These are phyloP conservation scores for Ascocoryne sarcoides DNA, from an alignment of 2,329 filamentous ascomycete species.

Conservation along the genomic window DNA sequence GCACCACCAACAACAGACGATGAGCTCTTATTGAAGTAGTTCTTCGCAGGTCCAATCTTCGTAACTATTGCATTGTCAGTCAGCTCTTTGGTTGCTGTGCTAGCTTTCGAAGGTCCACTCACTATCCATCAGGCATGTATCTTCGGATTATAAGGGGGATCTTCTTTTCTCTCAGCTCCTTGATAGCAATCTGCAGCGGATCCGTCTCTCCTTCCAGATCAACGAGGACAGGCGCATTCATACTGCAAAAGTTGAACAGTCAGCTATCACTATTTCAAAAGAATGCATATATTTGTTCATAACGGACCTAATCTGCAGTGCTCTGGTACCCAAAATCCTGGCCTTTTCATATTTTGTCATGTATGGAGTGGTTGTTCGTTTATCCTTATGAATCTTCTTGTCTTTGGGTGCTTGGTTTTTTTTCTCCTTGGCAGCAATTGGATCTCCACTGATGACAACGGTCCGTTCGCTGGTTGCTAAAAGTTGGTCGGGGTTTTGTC, in stretches of 20 bases:
- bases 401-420: slow-evolving; percentile 53
- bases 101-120: slow-evolving; percentile 38
- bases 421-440: slow-evolving; percentile 45
- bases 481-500: slow-evolving; percentile 44
- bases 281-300: neutral
- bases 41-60: slow-evolving; percentile 99
- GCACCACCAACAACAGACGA: slow-evolving; percentile 9
- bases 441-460: slow-evolving; percentile 52
- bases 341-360: slow-evolving; percentile 99
- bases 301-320: slow-evolving; percentile 84
- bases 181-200: slow-evolving; percentile 92
- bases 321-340: slow-evolving; percentile 84
- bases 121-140: slow-evolving; percentile 96
- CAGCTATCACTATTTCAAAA: neutral
- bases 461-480: slow-evolving; percentile 27
- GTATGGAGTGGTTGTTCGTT: slow-evolving; percentile 89
- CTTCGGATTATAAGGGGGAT: slow-evolving; percentile 90
- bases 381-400: slow-evolving; percentile 84
- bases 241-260: slow-evolving; percentile 45
- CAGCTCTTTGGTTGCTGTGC: neutral
- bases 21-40: slow-evolving; percentile 43
- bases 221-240: slow-evolving; percentile 94
- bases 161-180: slow-evolving; percentile 97
- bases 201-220: slow-evolving; percentile 97
- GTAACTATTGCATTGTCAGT: slow-evolving; percentile 41